Evolutionary conservation across 306 rosid species (phyloP).

Genomic region (Acacia confusa): DNA sequence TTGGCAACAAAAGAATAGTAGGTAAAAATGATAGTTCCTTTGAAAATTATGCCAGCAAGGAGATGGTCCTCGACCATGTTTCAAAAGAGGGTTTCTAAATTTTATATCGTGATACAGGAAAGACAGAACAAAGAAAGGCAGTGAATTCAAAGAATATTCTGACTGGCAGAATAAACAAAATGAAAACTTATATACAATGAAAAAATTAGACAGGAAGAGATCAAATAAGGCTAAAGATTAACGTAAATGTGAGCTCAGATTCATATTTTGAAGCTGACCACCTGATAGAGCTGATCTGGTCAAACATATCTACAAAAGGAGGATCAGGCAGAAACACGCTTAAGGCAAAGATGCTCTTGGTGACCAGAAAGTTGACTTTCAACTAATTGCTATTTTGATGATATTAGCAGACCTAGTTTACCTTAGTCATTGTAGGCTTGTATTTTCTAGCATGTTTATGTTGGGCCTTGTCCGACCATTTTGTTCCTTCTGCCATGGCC

Average conservation of each 20-base stretch:
- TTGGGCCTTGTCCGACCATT: no score
- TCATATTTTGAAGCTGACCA: background rate
- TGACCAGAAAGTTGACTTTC: no score
- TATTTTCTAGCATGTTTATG: no score
- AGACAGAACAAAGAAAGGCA: background rate
- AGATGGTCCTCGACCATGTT: background rate
- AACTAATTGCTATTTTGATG: no score
- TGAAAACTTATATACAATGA: background rate
- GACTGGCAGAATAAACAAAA: background rate
- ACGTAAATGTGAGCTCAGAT: background rate
- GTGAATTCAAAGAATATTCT: background rate
- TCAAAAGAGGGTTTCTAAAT: background rate
- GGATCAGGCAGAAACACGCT: no score
- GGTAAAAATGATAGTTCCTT: background rate
- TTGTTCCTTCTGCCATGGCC: no score
- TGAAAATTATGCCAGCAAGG: background rate
- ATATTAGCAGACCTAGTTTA: no score
- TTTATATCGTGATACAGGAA: background rate
- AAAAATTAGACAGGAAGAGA: background rate
- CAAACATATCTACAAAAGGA: no score
- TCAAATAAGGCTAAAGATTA: background rate
- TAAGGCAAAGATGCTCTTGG: no score
- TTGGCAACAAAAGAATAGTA: conserved; percentile 4
- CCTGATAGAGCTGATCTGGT: no score
- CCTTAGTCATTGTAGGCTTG: no score